Conservation (phyloP, 164 flowering plant genomes). For the Magnolia kwangsiensis region DNA sequence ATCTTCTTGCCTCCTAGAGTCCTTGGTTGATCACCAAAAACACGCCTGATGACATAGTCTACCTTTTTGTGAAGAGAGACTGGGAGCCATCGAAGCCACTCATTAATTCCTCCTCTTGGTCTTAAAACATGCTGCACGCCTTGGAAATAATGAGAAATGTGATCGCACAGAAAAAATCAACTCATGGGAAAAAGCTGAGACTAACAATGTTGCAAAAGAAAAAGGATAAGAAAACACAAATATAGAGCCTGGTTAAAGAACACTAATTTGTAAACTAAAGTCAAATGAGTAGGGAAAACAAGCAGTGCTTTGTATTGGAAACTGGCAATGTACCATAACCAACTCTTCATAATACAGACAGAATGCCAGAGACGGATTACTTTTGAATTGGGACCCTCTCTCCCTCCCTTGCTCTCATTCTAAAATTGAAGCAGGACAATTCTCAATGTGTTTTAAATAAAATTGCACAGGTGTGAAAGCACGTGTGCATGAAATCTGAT, state of each 20-base stretch:
- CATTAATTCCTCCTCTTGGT: constrained; percentile 86
- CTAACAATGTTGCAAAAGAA: neutral
- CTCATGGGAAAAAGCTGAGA: neutral
- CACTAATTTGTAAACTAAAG: neutral
- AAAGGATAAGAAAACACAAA: neutral
- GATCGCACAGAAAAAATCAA: neutral
- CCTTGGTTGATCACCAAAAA: constrained; percentile 41
- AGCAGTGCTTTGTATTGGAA: neutral
- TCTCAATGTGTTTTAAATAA: too few relatives aligned
- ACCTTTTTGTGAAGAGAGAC: constrained; percentile 65
- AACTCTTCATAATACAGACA: too few relatives aligned
- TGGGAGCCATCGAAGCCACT: constrained; percentile 89
- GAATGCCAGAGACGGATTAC: too few relatives aligned
- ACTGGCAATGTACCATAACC: neutral
- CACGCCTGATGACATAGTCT: constrained; percentile 43
- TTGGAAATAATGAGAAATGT: constrained; percentile 5
- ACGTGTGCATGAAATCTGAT: too few relatives aligned
- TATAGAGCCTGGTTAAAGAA: too few relatives aligned
- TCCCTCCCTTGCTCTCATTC: too few relatives aligned
- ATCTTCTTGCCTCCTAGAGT: constrained; percentile 29
- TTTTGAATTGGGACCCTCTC: too few relatives aligned
- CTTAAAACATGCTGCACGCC: constrained; percentile 72
- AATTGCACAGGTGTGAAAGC: too few relatives aligned
- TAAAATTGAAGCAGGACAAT: too few relatives aligned
- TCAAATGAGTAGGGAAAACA: neutral